Evolutionary conservation across 768 basidiomycete species (phyloP).

Genomic region (Suillus weaverae): DNA sequence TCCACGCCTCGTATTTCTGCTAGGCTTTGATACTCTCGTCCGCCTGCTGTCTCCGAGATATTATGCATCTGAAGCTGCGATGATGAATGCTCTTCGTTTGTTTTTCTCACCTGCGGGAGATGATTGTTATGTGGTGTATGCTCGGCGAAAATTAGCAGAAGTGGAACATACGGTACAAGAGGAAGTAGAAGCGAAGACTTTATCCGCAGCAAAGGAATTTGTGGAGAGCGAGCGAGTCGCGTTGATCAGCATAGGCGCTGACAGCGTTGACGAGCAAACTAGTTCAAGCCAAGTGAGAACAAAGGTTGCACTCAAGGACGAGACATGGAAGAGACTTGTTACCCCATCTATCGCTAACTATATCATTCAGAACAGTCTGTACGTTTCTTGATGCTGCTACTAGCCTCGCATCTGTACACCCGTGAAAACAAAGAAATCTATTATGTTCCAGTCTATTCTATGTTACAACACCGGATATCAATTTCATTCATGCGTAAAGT

Average conservation of each 20-base stretch:
- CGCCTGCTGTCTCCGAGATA: conserved; percentile 77
- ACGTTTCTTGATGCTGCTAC: conserved; percentile 22
- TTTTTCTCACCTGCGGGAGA: conserved; percentile 63
- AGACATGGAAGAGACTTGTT: conserved; percentile 49
- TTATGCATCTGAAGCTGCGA: conserved; percentile 54
- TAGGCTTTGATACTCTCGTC: conserved; percentile 84
- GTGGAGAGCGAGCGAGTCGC: conserved; percentile 50
- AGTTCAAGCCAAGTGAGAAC: conserved; percentile 71
- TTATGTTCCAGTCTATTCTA: conserved; percentile 11
- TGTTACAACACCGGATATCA: conserved; percentile 5
- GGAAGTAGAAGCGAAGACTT: conserved; percentile 26
- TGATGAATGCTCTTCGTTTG: conserved; percentile 52
- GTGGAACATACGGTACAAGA: conserved; percentile 24
- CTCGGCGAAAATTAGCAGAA: conserved; percentile 44
- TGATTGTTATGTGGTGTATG: conserved; percentile 65
- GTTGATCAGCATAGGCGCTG: conserved; percentile 61
- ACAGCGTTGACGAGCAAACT: conserved; percentile 47
- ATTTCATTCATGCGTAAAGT: conserved; percentile 2
- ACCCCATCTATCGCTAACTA: conserved; percentile 49
- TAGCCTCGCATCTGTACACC: neutral
- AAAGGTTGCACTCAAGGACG: conserved; percentile 20
- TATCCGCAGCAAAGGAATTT: conserved; percentile 47
- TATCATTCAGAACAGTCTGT: conserved; percentile 49
- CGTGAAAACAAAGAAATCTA: conserved; percentile 10
- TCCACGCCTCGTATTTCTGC: conserved; percentile 63